Percentiles rank a stretch among this genome's conserved stretches.
These are phyloP conservation scores for Sugiyamaella qingdaonensis DNA, from an alignment of 805 yeast species.

Conservation along the genomic window DNA sequence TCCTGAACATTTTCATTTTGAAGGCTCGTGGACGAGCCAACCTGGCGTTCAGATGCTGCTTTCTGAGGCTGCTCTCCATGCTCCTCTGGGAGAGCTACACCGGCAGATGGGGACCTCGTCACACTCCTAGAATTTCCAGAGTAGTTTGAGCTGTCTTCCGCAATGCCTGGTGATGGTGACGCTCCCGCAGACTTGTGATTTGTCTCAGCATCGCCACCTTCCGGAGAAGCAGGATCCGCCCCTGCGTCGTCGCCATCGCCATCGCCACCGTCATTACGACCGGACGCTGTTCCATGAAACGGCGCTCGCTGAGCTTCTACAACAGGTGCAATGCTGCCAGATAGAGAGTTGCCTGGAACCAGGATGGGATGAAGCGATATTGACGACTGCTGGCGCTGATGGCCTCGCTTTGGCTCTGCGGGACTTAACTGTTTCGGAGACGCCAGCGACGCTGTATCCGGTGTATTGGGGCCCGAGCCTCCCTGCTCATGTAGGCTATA, in stretches of 20 bases:
- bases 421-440: neutral
- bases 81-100: no score
- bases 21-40: no score
- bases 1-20: no score
- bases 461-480: neutral
- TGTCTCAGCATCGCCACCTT: neutral
- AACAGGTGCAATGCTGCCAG: neutral
- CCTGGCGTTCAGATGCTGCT: no score
- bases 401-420: neutral
- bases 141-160: no score
- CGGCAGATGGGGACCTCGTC: no score
- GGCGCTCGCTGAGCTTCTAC: neutral
- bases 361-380: neutral
- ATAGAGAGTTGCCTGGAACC: neutral
- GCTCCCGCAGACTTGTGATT: neutral
- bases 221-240: neutral
- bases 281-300: neutral
- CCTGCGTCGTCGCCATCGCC: neutral
- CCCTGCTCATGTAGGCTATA: constrained; percentile 10
- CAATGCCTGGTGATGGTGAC: neutral
- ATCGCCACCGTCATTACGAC: neutral
- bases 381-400: neutral
- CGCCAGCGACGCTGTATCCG: neutral
- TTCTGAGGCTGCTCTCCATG: no score
- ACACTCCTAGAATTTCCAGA: no score